Percentiles rank a stretch among this genome's conserved stretches.
Conservation (phyloP, 1,139 yeast species). For the Blastobotrys ciferrii region DNA sequence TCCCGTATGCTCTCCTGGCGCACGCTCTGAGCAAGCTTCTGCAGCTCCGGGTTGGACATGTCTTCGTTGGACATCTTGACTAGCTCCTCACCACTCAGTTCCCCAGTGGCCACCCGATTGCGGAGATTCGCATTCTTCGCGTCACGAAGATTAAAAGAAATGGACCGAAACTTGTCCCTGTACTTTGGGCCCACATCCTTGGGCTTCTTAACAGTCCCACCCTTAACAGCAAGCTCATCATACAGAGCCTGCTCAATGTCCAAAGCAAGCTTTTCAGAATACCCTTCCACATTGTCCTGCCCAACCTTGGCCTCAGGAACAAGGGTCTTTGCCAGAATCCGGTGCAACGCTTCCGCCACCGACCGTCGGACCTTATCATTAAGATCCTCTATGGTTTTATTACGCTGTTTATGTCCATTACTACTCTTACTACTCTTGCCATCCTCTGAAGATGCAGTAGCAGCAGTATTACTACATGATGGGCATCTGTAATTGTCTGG, state of each 20-base stretch:
- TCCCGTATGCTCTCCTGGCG: conserved; percentile 64
- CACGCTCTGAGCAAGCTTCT: conserved; percentile 68
- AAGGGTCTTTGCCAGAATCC: conserved; percentile 41
- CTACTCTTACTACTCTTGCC: conserved; percentile 13
- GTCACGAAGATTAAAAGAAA: conserved; percentile 54
- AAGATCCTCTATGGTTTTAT: conserved; percentile 18
- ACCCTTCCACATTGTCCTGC: conserved; percentile 43
- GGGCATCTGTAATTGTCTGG: conserved; percentile 53
- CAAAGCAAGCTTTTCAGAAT: conserved; percentile 41
- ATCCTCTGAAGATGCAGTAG: conserved; percentile 17
- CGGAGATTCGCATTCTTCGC: conserved; percentile 49
- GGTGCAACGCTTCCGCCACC: conserved; percentile 42
- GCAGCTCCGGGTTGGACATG: conserved; percentile 68
- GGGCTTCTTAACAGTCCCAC: conserved; percentile 11
- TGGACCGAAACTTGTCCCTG: conserved; percentile 52
- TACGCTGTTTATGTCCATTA: conserved; percentile 3
- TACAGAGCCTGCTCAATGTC: conserved; percentile 44
- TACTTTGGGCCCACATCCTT: conserved; percentile 45
- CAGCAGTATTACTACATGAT: conserved; percentile 37
- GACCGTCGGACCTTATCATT: conserved; percentile 38
- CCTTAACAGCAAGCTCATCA: conserved; percentile 37
- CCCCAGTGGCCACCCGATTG: conserved; percentile 47
- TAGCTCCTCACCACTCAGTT: conserved; percentile 49
- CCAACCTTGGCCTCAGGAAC: conserved; percentile 42
- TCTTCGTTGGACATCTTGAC: conserved; percentile 63